Percentiles rank a stretch among this genome's conserved stretches.
Conservation (phyloP, 345 rosid species). For the Tarenaya hassleriana region DNA sequence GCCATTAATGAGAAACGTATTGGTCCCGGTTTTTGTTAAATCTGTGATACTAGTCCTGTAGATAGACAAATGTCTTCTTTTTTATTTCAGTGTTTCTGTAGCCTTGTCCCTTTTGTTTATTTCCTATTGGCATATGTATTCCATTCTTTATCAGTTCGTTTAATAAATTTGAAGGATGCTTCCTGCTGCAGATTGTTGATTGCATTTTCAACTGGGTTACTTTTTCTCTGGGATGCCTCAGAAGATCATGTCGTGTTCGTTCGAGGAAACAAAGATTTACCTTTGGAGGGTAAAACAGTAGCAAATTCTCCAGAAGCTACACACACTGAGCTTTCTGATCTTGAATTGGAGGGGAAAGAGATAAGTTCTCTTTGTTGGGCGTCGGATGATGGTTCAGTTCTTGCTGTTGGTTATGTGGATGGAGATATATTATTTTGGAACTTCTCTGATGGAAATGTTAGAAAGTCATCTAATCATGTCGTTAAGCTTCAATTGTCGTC, state of each 20-base stretch:
- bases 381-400: constrained; percentile 66
- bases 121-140: background rate
- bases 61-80: constrained; percentile 4
- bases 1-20: background rate
- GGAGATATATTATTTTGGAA: constrained; percentile 87
- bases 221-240: constrained; percentile 80
- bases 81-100: constrained; percentile 7
- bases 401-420: constrained; percentile 84
- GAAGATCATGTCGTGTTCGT: constrained; percentile 46
- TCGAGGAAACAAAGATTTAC: constrained; percentile 67
- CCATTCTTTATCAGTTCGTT: constrained; percentile 4
- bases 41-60: background rate
- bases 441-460: constrained; percentile 36
- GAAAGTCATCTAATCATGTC: constrained; percentile 41
- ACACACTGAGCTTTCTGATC: constrained; percentile 32
- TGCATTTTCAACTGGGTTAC: constrained; percentile 66
- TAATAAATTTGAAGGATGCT: constrained; percentile 18
- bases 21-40: constrained; percentile 5
- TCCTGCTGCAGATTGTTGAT: constrained; percentile 67
- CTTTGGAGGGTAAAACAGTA: constrained; percentile 38
- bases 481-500: constrained; percentile 69
- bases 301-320: constrained; percentile 32
- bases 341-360: constrained; percentile 56
- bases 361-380: constrained; percentile 90
- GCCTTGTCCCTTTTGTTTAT: background rate